These are phyloP conservation scores for Lanzia echinophila DNA, from an alignment of 2,329 filamentous ascomycete genomes.

Conservation along the genomic window DNA sequence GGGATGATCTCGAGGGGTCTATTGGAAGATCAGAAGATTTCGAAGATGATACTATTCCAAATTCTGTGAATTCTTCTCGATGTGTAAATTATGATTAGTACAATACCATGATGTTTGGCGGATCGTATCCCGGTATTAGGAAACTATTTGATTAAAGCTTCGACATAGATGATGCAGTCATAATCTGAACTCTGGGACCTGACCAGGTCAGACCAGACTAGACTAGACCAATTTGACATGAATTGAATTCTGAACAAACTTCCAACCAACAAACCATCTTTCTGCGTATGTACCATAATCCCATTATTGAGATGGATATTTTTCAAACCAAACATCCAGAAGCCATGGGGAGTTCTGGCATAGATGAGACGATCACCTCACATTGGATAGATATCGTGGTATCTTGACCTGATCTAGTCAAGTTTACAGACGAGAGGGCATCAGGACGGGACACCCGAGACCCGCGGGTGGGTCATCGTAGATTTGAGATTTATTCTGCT, in stretches of 20 bases:
- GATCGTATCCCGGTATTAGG: too few relatives aligned
- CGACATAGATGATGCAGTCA: too few relatives aligned
- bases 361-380: constrained; percentile 2
- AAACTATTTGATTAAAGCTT: too few relatives aligned
- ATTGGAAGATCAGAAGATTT: too few relatives aligned
- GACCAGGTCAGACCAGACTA: background rate
- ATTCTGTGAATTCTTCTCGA: background rate
- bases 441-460: constrained; percentile 6
- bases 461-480: constrained; percentile 12
- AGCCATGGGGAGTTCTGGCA: constrained; percentile 3
- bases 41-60: background rate
- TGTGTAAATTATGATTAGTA: too few relatives aligned
- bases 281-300: background rate
- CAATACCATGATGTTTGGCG: too few relatives aligned
- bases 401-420: constrained; percentile 1
- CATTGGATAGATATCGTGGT: constrained; percentile 4
- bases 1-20: too few relatives aligned
- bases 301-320: constrained; percentile 3
- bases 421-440: constrained; percentile 7
- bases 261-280: background rate
- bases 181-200: too few relatives aligned
- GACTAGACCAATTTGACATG: too few relatives aligned
- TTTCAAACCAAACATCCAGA: background rate
- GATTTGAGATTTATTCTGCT: constrained; percentile 5
- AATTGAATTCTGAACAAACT: background rate